phyloP scores from a whole-genome alignment of 192 early-diverging fungal genomes.

The Entomortierella parvispora region DNA sequence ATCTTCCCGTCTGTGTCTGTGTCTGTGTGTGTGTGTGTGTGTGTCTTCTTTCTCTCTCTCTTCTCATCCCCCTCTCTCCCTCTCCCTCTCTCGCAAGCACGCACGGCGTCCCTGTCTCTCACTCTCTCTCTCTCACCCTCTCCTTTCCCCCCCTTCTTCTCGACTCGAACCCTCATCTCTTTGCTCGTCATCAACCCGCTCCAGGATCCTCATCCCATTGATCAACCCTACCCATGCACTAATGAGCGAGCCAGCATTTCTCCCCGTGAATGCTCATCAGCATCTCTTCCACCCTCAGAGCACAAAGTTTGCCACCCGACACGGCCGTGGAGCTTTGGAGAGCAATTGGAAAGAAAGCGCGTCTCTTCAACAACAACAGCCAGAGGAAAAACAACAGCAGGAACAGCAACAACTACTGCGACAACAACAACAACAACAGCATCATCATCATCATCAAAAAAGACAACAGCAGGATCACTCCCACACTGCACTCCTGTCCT shows the following conservation, averaged over 20 bases:
- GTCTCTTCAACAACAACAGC: background rate
- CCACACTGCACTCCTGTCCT: too few species aligned
- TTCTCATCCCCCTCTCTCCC: background rate
- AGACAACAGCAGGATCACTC: too few species aligned
- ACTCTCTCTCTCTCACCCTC: background rate
- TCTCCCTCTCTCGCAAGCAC: too few species aligned
- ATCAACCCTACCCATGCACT: background rate
- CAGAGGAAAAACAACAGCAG: background rate
- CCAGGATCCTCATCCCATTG: background rate
- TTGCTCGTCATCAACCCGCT: background rate
- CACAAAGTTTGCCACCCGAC: background rate
- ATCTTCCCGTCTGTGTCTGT: background rate
- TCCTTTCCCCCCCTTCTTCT: background rate
- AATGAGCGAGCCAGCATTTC: constrained; percentile 8
- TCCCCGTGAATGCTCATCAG: background rate
- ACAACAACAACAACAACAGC: too few species aligned
- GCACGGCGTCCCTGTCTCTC: background rate
- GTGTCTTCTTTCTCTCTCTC: background rate
- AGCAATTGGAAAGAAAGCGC: background rate
- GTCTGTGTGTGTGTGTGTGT: background rate
- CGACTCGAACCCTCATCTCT: background rate
- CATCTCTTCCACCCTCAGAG: background rate
- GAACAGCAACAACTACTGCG: background rate
- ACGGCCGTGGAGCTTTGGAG: background rate
- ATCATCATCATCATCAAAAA: constrained; percentile 1